A percentile compares a stretch with the other conserved stretches of the same genome.
Conservation (phyloP, 1,139 yeast genomes). For the Debaryomycetaceae sp. region DNA sequence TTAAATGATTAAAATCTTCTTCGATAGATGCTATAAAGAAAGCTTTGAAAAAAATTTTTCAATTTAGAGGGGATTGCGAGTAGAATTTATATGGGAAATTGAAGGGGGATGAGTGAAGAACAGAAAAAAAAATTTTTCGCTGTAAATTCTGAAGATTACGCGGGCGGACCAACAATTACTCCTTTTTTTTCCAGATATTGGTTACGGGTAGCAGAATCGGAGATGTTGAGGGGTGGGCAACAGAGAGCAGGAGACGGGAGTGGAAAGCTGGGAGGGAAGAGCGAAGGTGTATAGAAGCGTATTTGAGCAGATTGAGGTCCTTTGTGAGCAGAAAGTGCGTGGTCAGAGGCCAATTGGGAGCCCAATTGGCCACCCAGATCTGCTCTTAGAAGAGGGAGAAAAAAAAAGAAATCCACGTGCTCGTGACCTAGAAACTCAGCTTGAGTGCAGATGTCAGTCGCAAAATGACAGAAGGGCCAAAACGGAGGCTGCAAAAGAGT, state of each 20-base stretch:
- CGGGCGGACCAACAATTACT: slow-evolving; percentile 2
- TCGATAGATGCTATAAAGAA: slow-evolving; percentile 5
- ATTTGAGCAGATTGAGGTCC: no score
- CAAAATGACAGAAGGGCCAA: neutral
- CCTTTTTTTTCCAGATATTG: slow-evolving; percentile 1
- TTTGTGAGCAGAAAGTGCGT: no score
- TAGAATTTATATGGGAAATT: slow-evolving; percentile 5
- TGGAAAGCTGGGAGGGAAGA: no score
- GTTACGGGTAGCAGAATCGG: neutral
- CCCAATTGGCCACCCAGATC: neutral
- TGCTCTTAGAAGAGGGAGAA: neutral
- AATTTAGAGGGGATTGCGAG: slow-evolving; percentile 5
- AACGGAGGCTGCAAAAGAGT: neutral
- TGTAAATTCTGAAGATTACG: slow-evolving; percentile 5
- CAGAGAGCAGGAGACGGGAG: no score
- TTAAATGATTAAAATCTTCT: slow-evolving; percentile 8
- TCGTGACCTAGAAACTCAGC: neutral
- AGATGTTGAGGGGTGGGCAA: neutral
- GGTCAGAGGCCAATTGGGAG: neutral
- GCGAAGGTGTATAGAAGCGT: no score
- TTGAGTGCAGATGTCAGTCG: neutral
- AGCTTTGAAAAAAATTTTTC: slow-evolving; percentile 5
- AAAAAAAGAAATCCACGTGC: neutral
- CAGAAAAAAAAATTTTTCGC: slow-evolving; percentile 8
- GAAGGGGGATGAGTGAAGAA: slow-evolving; percentile 6